Conservation (phyloP, 2,329 filamentous ascomycete genomes). For the Xylaria arbuscula region DNA sequence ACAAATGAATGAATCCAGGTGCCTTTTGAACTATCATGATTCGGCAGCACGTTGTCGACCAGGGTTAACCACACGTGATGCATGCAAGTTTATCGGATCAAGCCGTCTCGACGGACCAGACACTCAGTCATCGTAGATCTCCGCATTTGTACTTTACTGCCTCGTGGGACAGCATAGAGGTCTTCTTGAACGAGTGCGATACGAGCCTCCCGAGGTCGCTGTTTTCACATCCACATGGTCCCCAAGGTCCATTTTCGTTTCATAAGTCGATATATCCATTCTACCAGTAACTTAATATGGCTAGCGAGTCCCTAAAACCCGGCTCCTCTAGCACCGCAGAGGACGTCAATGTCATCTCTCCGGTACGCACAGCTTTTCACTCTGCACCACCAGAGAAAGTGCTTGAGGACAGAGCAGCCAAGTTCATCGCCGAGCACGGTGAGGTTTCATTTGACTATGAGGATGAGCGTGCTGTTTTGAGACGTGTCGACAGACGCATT, state of each 20-base stretch:
- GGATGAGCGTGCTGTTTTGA: slow-evolving; percentile 60
- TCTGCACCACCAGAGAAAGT: slow-evolving; percentile 28
- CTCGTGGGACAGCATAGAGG: slow-evolving; percentile 11
- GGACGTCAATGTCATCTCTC: slow-evolving; percentile 40
- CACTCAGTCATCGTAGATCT: slow-evolving; percentile 17
- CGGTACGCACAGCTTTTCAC: slow-evolving; percentile 18
- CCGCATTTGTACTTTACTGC: slow-evolving; percentile 12
- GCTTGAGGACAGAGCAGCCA: slow-evolving; percentile 56
- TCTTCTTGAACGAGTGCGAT: background rate
- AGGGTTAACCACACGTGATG: slow-evolving; percentile 13
- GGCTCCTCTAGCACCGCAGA: slow-evolving; percentile 25
- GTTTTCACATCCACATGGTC: background rate
- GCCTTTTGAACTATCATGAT: background rate
- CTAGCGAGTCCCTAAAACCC: slow-evolving; percentile 31
- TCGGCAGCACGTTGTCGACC: background rate
- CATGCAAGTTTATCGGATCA: slow-evolving; percentile 26
- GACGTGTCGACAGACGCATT: slow-evolving; percentile 61
- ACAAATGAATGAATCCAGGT: background rate
- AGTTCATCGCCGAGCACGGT: slow-evolving; percentile 57
- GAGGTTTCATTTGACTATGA: slow-evolving; percentile 58
- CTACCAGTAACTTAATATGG: slow-evolving; percentile 32
- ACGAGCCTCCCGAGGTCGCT: background rate
- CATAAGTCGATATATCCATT: background rate
- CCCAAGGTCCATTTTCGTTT: background rate
- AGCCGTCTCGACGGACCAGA: slow-evolving; percentile 6